Base-by-base conservation (phyloP, 371 early-diverging fungal species). In the Dinochytrium kinnereticum region DNA sequence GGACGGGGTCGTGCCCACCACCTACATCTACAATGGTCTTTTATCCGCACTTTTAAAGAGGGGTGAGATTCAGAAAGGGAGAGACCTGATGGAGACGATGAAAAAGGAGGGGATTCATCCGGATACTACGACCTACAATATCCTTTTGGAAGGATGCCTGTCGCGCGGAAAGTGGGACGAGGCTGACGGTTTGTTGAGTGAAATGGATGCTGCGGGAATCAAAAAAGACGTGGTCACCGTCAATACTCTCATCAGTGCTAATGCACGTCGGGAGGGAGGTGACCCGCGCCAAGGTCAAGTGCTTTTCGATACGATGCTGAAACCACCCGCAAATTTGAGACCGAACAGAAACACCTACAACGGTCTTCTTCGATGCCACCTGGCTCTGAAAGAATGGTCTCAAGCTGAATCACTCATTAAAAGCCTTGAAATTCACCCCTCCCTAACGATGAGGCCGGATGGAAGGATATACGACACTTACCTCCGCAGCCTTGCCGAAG, bases 181-280 rank as follows among this genome's bases (percentile, higher is more conserved):
- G 24, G 87, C 86, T 0, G 71, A 80, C 34, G 68, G 28, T 44
- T 50, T 88, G 13, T 81, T 81, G 51, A 28, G 59, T 1, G 81
- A 83, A 1, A 83, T 89, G 85, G 64, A 69, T 2, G 61, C 55
- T 30, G 59, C 37, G 21, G 78, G 75, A 0, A 34, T 84, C 0
- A 7, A 50, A 5, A 86, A 84, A 0, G 87, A 87, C 51, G 68
- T 76, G 0, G 68, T 83, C 19, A 89, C 88, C 0, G 88, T 84
- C 71, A 87, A 86, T 19, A 85, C 78, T 0, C 33, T 86, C 31
- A 88, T 89, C 13, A 79, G 82, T 38, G 85, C 84, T 24, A 73
- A 75, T 68, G 68, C 68, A 3, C 15, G 64, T 3, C 61, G 70
- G 7, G 73, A 68, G 7, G 78, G 78, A 19, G 70, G 75, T 19